Conservation (phyloP, 345 rosid genomes). For the Moricandia moricandioides region DNA sequence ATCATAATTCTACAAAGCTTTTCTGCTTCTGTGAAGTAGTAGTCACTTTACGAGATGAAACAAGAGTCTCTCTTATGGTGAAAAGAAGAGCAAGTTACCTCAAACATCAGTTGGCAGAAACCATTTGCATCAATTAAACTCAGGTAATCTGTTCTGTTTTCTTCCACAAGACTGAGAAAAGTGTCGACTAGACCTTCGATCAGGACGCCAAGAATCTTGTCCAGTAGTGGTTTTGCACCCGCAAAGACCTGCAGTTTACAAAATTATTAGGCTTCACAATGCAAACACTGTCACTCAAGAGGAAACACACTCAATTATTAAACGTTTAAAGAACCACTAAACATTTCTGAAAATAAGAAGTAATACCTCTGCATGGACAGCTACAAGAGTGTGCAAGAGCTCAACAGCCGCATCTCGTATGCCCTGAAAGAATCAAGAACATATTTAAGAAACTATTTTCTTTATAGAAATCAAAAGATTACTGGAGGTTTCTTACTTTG, state of each 20-base stretch:
- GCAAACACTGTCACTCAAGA: background rate
- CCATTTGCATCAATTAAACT: conserved; percentile 85
- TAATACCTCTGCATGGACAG: conserved; percentile 89
- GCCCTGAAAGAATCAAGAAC: conserved; percentile 53
- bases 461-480: background rate
- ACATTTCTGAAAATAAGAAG: background rate
- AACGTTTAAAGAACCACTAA: background rate
- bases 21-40: background rate
- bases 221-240: conserved; percentile 91
- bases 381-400: conserved; percentile 81
- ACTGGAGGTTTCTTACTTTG: conserved; percentile 51
- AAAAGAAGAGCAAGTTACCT: conserved; percentile 48
- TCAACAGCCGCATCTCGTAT: conserved; percentile 95
- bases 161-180: conserved; percentile 75
- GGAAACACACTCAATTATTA: background rate
- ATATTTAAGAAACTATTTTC: background rate
- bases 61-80: background rate
- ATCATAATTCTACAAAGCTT: background rate
- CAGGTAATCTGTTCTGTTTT: conserved; percentile 60
- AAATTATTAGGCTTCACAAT: background rate
- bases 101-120: conserved; percentile 96
- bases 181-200: conserved; percentile 96
- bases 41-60: too few relatives aligned
- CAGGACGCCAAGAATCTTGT: conserved; percentile 86
- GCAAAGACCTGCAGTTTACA: conserved; percentile 67